Conservation (phyloP, 371 early-diverging fungal genomes). For the Mucor irregularis region DNA sequence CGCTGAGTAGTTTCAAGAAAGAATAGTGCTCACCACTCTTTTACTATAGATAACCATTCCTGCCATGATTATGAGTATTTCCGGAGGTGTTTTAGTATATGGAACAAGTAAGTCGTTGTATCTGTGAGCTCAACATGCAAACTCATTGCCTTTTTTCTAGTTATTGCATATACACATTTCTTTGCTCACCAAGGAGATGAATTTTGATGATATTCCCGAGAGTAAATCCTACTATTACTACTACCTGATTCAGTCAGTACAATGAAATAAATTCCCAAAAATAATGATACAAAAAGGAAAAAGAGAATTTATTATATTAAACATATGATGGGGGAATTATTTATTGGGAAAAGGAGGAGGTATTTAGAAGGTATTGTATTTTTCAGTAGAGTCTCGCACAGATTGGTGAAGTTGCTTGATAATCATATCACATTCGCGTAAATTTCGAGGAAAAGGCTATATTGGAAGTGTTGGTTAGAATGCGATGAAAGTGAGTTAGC, state of each 20-base stretch:
- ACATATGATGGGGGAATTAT: neutral
- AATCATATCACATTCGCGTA: slow-evolving; percentile 11
- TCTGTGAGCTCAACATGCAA: neutral
- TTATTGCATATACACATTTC: slow-evolving; percentile 53
- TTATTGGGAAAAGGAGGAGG: neutral
- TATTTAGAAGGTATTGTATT: slow-evolving; percentile 13
- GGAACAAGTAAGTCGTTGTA: slow-evolving; percentile 66
- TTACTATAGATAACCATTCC: slow-evolving; percentile 60
- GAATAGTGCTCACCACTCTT: neutral
- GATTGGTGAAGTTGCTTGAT: slow-evolving; percentile 6
- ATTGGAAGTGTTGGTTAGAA: neutral
- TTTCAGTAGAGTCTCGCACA: neutral
- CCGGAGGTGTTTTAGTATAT: slow-evolving; percentile 88
- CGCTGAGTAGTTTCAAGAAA: neutral
- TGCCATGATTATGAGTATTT: slow-evolving; percentile 87
- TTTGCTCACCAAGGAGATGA: slow-evolving; percentile 49
- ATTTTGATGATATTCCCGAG: too few relatives aligned
- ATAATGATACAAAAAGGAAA: neutral
- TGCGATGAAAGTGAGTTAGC: too few relatives aligned
- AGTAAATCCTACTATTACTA: too few relatives aligned
- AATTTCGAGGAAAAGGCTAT: slow-evolving; percentile 17
- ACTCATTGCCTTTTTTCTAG: slow-evolving; percentile 15
- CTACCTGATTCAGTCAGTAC: too few relatives aligned
- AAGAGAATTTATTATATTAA: neutral
- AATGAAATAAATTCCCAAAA: too few relatives aligned